These are phyloP conservation scores for Cystobasidiaceae sp. DNA, from an alignment of 1,284 basidiomycete species.

Conservation along the genomic window DNA sequence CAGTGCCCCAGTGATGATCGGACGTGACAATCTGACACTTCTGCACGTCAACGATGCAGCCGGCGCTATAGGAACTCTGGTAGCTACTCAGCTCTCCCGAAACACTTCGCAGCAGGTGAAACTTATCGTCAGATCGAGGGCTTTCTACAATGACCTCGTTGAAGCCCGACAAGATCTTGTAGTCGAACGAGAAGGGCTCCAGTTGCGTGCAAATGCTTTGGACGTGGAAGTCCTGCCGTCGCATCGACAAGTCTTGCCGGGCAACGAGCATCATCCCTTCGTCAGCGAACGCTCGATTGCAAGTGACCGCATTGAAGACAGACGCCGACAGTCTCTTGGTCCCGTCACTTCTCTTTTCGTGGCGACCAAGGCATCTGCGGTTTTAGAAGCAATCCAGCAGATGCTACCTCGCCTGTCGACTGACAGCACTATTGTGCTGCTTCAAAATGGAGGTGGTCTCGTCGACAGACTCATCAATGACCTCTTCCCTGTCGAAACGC, in stretches of 20 bases:
- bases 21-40: constrained; percentile 52
- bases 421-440: constrained; percentile 73
- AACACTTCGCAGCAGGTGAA: constrained; percentile 53
- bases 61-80: constrained; percentile 71
- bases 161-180: constrained; percentile 34
- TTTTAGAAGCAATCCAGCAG: constrained; percentile 56
- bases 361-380: constrained; percentile 70
- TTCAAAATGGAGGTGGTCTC: constrained; percentile 87
- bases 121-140: constrained; percentile 64
- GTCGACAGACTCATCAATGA: constrained; percentile 68
- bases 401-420: constrained; percentile 63
- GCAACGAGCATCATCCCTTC: constrained; percentile 29
- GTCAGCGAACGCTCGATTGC: constrained; percentile 19
- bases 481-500: constrained; percentile 66
- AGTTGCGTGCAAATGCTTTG: constrained; percentile 31
- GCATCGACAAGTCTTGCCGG: constrained; percentile 46
- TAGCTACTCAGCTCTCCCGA: constrained; percentile 69
- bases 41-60: constrained; percentile 57
- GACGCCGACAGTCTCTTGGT: constrained; percentile 32
- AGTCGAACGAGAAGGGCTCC: constrained; percentile 47
- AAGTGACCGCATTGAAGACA: constrained; percentile 15
- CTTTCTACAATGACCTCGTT: constrained; percentile 52
- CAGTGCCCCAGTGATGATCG: neutral
- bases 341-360: constrained; percentile 70
- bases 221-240: constrained; percentile 32